phyloP scores from a whole-genome alignment of 2,329 filamentous ascomycete genomes.

The Fusarium miscanthi region DNA sequence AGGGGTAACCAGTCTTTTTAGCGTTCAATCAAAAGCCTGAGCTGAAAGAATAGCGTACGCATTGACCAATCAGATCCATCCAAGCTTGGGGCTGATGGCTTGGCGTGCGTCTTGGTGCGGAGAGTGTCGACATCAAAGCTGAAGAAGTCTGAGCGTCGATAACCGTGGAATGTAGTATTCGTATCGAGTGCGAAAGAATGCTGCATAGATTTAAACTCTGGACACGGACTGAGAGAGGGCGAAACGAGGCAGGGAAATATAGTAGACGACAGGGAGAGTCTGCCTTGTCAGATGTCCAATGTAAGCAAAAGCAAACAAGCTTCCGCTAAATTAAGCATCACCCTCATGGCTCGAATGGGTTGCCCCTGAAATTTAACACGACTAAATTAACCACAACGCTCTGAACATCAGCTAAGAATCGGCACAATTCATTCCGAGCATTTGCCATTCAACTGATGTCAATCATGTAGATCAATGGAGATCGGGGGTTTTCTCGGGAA shows the following conservation, averaged over 20 bases:
- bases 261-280: not conserved
- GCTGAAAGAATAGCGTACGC: accelerated
- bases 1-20: not conserved
- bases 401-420: not conserved
- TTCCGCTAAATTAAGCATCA: not conserved
- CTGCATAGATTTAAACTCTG: not conserved
- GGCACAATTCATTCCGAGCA: conserved; percentile 9
- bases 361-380: conserved; percentile 26
- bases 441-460: not conserved
- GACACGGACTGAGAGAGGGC: not conserved
- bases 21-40: not conserved
- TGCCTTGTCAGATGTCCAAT: not conserved
- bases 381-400: not conserved
- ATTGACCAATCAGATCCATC: accelerated
- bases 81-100: not conserved
- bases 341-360: not conserved
- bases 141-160: not conserved
- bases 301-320: not conserved
- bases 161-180: not conserved
- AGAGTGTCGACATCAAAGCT: not conserved
- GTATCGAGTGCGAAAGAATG: not conserved
- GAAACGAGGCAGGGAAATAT: too few species aligned
- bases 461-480: not conserved
- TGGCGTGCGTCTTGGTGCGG: not conserved
- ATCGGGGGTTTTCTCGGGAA: not conserved